Base-by-base conservation (phyloP, 805 yeast genomes). In the Metschnikowia gruessii region DNA sequence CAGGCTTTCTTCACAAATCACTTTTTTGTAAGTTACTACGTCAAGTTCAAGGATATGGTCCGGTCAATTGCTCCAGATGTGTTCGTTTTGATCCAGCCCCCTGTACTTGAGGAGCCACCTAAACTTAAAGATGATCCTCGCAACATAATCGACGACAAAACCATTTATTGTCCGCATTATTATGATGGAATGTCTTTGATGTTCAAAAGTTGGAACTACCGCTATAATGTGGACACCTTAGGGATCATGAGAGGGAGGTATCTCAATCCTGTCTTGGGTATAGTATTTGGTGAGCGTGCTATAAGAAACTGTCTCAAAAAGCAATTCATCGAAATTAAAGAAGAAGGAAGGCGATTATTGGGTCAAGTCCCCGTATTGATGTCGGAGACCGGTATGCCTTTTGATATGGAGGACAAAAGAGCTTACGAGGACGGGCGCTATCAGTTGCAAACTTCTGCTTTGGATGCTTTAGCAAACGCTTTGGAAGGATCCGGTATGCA, bases 361-460 rank as follows among this genome's bases (percentile, higher is more conserved):
- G 97, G 97, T 2, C 42, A 63, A 9, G 72, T 89, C 9, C 96
- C 97, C 0, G 77, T 85, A 9, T 66, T 92, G 18, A 82, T 94
- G 75, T 80, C 95, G 1, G 99, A 92, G 64, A 90, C 92, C n/a
- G 99, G 99, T 5, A 88, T 92, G 84, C 98, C 99, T 2, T 88
- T 85, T 63, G 97, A 94, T 63, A 87, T 92, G 97, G 91, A 92
- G 64, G 74, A 80, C 48, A 87, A 86, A 60, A 71, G 67, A 40
- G 86, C 97, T 0, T 92, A 79, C 60, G 62, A 64, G 1, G 73
- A 72, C 47, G 90, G 91, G 1, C 79, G 81, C 51, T 94, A 81
- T 63, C 65, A 73, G 9, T 75, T 87, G 10, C 99, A 94, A 60
- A 84, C 85, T 2, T 69, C 77, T 6, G 97, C 97, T 0, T 69